Evolutionary conservation across 257 asterid genomes (phyloP), one percentile per base, ranked within the genome.

Genomic region (Nicotiana noctiflora): DNA sequence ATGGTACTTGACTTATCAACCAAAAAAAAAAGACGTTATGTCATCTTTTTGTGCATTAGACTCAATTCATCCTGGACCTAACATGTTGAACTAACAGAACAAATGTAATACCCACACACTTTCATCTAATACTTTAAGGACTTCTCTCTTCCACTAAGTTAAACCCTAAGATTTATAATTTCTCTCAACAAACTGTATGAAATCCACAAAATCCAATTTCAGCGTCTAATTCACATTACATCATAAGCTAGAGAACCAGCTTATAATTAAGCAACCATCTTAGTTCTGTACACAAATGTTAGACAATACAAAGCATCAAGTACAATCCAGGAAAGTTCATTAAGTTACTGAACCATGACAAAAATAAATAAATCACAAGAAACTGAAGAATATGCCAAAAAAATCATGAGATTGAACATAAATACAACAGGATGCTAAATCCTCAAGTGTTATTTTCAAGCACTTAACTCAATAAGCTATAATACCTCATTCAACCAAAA

Each of bases 401-500:
- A 55, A 18, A 56, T 56, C 23, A 56, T n/a, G 25, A 56, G 11
- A 56, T 51, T 56, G 61, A 56, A 19, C 61, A 56, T 56, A 56
- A 56, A 17, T 4, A 61, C 61, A 56, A 56, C 8, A 56, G 11
- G 62, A 56, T 56, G 62, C 25, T 56, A 56, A 61, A 11, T 23
- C 17, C 13, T 23, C 25, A 40, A 8, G 34, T 61, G 37, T 60
- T 21, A 61, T 2, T 27, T 51, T 25, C 67, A 61, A 21, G 37
- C 13, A 61, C 12, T 21, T 61, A 62, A 62, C 68, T 11, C 40
- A 62, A 8, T 12, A 75, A 44, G 4, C 6, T 64, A 70, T 25
- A 15, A n/a, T 85, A 95, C 99, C 98, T 95, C 99, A 84, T 95
- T 95, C 90, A 95, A 89, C 99, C 99, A 95, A 90, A 95, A 95